Evolutionary conservation across 2,329 filamentous ascomycete species (phyloP).

Genomic region (Colletotrichum sp.): DNA sequence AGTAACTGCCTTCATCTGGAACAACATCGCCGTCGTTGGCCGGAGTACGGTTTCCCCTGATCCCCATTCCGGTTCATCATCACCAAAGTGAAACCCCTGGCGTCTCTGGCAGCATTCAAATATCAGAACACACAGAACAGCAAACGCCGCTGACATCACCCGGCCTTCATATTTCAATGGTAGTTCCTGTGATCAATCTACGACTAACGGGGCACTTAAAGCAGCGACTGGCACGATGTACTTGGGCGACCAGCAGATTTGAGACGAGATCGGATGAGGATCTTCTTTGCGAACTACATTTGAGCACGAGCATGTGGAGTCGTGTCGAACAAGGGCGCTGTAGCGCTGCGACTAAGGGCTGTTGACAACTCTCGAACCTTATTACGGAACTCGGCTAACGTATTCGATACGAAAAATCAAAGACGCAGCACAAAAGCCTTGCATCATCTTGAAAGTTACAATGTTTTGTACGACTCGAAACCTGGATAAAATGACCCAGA

Average conservation of each 20-base stretch:
- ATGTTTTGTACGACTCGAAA: not conserved
- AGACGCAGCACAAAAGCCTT: not conserved
- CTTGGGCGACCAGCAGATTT: not conserved
- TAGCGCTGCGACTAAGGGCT: not conserved
- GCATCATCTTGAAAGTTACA: not conserved
- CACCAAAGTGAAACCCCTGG: not conserved
- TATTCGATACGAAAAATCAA: not conserved
- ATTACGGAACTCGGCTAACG: not conserved
- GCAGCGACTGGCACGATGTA: not conserved
- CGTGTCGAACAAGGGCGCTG: not conserved
- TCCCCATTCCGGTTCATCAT: not conserved
- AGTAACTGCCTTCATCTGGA: not conserved
- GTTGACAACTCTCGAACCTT: not conserved
- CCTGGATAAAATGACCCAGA: not conserved
- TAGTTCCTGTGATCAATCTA: not conserved
- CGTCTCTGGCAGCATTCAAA: not conserved
- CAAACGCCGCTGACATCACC: not conserved
- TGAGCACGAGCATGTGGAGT: not conserved
- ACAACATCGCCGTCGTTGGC: not conserved
- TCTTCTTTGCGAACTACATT: not conserved
- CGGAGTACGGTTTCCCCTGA: not conserved
- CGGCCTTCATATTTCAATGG: not conserved
- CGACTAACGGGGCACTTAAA: not conserved
- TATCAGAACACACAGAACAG: not conserved
- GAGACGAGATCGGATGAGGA: not conserved